These are phyloP conservation scores for Saprolegnia diclina DNA, from an alignment of 352 stramenopile species.

Conservation along the genomic window DNA sequence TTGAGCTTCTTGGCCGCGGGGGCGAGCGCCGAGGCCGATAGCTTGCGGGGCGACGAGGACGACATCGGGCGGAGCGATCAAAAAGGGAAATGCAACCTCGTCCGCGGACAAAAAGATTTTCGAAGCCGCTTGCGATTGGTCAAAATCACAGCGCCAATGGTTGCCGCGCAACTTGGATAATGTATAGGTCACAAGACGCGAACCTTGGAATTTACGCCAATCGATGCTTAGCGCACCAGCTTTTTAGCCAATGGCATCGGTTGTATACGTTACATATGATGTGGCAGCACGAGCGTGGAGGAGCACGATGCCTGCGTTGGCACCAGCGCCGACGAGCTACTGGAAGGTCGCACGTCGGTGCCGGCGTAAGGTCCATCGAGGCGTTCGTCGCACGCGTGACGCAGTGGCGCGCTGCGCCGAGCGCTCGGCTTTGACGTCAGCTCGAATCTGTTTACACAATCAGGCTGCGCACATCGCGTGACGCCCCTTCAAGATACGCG, in stretches of 20 bases:
- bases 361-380: too few species aligned
- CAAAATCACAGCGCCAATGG: constrained; percentile 18
- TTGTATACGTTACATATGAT: constrained; percentile 19
- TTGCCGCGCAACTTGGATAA: neutral
- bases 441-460: neutral
- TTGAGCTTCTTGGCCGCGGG: constrained; percentile 56
- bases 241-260: constrained; percentile 4
- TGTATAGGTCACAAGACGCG: neutral
- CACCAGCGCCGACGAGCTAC: too few species aligned
- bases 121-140: neutral
- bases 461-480: neutral
- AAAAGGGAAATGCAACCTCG: neutral
- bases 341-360: neutral
- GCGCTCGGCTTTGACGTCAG: neutral
- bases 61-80: neutral
- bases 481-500: neutral
- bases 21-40: neutral
- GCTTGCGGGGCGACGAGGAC: constrained; percentile 17
- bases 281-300: neutral
- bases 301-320: neutral
- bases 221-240: neutral
- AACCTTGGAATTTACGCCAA: neutral
- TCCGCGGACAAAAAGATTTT: constrained; percentile 6
- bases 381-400: too few species aligned
- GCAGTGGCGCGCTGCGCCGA: too few species aligned